Evolutionary conservation across 352 stramenopile species (phyloP), one percentile per base, ranked within the genome.

Genomic region (Globisporangium cylindrosporum): DNA sequence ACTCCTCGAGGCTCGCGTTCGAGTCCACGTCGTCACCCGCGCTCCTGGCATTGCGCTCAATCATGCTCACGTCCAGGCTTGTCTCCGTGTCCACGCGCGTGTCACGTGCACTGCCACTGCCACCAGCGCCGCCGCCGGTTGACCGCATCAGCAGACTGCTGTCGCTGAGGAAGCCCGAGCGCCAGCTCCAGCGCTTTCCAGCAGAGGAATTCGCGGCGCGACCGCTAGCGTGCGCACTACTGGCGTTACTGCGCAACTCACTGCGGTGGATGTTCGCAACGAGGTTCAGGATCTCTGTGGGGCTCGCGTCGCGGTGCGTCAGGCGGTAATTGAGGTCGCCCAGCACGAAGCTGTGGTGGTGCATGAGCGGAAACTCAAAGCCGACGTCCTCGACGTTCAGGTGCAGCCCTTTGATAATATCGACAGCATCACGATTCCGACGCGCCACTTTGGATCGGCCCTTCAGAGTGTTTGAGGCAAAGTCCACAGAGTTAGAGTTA

Each of bases 251-350:
- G 1, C 29, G 12, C n/a, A 71, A 66, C 55, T 86, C 79, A 58
- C 73, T 75, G 43, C 74, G 68, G 8, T 76, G 73, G 10, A 86
- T 77, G 56, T 77, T 80, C 15, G 67, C 76, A 14, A 93, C 76
- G 25, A 93, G 74, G 54, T 92, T 82, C 6, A 93, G 63, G 15
- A 93, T 88, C 58, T 83, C 77, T 22, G 76, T 72, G 18, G 84
- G 75, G 12, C 61, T 83, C 2, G 82, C 86, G 22, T 79, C 72
- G 9, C 73, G 74, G 53, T 91, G 76, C 49, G 77, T 86, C 12
- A 97, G 74, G 10, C 91, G 86, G 72, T 97, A 97, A 75, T 97
- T 97, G 56, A 97, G 78, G 68, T 97, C 91, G 14, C 91, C 91
- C 22, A 97, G 73, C 38, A 97, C 77, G 60, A 97, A 94, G 46